Conservation (phyloP, 2,329 filamentous ascomycete genomes). For the Sarocladium strictum region DNA sequence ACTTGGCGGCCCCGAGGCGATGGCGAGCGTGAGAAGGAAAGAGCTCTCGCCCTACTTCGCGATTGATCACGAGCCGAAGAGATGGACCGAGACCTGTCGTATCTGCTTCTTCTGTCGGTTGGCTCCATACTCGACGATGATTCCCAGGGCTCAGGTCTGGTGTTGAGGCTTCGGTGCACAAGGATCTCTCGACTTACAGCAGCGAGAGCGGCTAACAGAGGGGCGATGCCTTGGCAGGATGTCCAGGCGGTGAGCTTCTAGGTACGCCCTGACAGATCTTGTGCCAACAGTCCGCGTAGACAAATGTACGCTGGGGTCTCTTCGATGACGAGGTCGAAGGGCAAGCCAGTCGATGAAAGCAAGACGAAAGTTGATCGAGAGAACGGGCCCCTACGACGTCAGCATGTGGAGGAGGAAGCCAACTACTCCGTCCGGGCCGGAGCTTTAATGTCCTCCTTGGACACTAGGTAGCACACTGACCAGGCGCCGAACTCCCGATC, state of each 20-base stretch:
- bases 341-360: background rate
- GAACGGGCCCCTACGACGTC: background rate
- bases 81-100: background rate
- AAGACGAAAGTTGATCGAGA: background rate
- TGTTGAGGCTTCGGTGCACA: background rate
- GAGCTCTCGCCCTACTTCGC: background rate
- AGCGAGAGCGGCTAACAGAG: background rate
- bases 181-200: background rate
- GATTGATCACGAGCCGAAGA: background rate
- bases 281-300: no score
- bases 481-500: background rate
- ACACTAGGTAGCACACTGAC: background rate
- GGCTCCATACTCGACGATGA: background rate
- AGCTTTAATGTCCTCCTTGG: background rate
- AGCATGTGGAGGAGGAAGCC: background rate
- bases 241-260: no score
- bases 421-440: no score
- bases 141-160: background rate
- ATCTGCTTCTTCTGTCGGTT: background rate
- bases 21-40: slow-evolving; percentile 4
- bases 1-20: background rate
- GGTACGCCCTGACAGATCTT: no score
- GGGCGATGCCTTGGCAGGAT: background rate
- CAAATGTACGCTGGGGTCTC: background rate
- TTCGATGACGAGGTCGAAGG: background rate